phyloP scores from a whole-genome alignment of 306 rosid species.

The Cicer bijugum region DNA sequence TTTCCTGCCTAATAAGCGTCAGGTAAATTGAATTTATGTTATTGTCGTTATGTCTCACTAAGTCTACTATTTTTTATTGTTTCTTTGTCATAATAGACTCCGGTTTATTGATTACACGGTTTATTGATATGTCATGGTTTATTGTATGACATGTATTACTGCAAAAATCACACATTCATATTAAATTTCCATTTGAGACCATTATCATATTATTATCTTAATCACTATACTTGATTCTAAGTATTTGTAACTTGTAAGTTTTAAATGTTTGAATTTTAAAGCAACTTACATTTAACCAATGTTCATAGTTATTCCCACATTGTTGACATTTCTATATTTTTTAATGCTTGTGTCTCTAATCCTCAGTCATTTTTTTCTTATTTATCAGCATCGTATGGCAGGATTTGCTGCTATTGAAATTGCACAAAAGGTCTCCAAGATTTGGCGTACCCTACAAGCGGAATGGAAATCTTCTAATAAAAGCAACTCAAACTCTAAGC shows the following conservation, averaged over 20 bases:
- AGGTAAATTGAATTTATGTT: slow-evolving; percentile 59
- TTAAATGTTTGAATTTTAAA: slow-evolving; percentile 22
- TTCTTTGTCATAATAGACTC: slow-evolving; percentile 17
- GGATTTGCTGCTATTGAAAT: slow-evolving; percentile 96
- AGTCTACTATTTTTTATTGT: background rate
- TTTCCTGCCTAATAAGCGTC: slow-evolving; percentile 84
- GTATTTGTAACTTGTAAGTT: slow-evolving; percentile 13
- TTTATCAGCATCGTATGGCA: slow-evolving; percentile 96
- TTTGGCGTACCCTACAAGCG: slow-evolving; percentile 79
- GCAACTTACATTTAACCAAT: slow-evolving; percentile 26
- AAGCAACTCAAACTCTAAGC: slow-evolving; percentile 57
- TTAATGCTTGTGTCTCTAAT: slow-evolving; percentile 11
- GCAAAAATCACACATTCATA: slow-evolving; percentile 15
- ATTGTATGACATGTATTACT: slow-evolving; percentile 21
- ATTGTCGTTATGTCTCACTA: background rate
- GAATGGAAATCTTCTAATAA: slow-evolving; percentile 82
- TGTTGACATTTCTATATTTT: slow-evolving; percentile 15
- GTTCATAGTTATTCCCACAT: slow-evolving; percentile 4
- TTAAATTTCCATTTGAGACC: slow-evolving; percentile 33
- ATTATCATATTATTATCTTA: slow-evolving; percentile 13
- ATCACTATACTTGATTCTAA: slow-evolving; percentile 9
- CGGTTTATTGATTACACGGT: background rate
- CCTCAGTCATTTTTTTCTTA: slow-evolving; percentile 43
- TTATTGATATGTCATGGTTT: slow-evolving; percentile 12
- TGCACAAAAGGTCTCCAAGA: slow-evolving; percentile 94